phyloP scores from a whole-genome alignment of 108 stramenopile species.

The Mediolabrus comicus region DNA sequence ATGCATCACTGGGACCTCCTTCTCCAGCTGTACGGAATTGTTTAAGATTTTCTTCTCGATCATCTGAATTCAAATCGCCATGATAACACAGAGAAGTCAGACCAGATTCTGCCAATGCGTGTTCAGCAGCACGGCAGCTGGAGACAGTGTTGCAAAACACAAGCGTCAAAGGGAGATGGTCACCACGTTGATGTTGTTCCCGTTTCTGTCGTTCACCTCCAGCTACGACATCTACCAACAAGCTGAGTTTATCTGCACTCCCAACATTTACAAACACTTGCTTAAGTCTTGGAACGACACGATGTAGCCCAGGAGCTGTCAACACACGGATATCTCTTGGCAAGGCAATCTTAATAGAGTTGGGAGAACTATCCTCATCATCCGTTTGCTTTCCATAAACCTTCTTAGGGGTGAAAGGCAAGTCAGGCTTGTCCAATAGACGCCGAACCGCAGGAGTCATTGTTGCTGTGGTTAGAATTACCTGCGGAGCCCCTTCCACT shows the following conservation, averaged over 20 bases:
- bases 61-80: slow-evolving; percentile 84
- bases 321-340: slow-evolving; percentile 75
- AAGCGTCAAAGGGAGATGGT: slow-evolving; percentile 55
- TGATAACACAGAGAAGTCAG: slow-evolving; percentile 80
- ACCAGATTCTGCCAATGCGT: slow-evolving; percentile 76
- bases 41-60: slow-evolving; percentile 56
- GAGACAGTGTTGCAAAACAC: slow-evolving; percentile 98
- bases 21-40: slow-evolving; percentile 57
- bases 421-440: slow-evolving; percentile 57
- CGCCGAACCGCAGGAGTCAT: slow-evolving; percentile 87
- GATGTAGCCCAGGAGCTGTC: slow-evolving; percentile 87
- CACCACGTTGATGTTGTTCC: slow-evolving; percentile 8
- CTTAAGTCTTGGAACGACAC: slow-evolving; percentile 82
- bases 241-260: slow-evolving; percentile 82
- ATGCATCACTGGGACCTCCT: slow-evolving; percentile 25
- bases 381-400: slow-evolving; percentile 40
- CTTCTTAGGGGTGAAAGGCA: slow-evolving; percentile 52
- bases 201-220: slow-evolving; percentile 35
- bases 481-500: slow-evolving; percentile 71
- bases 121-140: slow-evolving; percentile 89
- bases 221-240: slow-evolving; percentile 76
- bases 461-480: slow-evolving; percentile 95
- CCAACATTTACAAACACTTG: slow-evolving; percentile 94
- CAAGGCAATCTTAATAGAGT: slow-evolving; percentile 49
- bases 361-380: slow-evolving; percentile 3